Evolutionary conservation across 2,329 filamentous ascomycete genomes (phyloP), one percentile per base, ranked within the genome.

Genomic region (Arthrobotrys conoides): DNA sequence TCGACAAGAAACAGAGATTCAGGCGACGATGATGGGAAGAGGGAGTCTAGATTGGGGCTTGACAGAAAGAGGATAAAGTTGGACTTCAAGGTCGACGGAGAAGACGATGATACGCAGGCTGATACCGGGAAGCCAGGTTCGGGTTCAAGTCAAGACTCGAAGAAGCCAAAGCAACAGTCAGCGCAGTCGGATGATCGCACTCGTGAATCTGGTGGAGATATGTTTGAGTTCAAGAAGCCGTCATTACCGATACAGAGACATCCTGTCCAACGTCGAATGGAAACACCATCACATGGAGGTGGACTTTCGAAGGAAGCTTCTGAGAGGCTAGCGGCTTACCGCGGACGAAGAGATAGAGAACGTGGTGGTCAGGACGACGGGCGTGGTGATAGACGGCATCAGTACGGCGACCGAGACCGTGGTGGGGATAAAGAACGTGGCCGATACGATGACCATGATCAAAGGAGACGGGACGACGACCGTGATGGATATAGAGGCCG

Each of bases 31-130:
- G 80, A 72, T 30, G 80, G 49, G 55, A 82, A 82, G 75, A 80
- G 81, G 48, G 82, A 82, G 66, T 78, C 71, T 67, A 81, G 80
- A 36, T 64, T 82, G 20, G 82, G 82, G 3, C 73, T 82, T 53
- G 82, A 82, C 38, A 78, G 81, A 44, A 82, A 82, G 70, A 75
- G 82, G 77, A 82, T 82, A 68, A 82, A 82, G 80, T 80, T 82
- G 64, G 81, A 82, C 65, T 78, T 82, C 41, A 81, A 80, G 36
- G 80, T 80, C 24, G 81, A 80, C 51, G 81, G 71, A 46, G 79
- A 80, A 20, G 75, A 79, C 65, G 66, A 79, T 66, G 79, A 33
- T 55, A 66, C 76, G 64, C n/a, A 80, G 36, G 71, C 67, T 68
- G 55, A 63, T 53, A 48, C 61, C 51, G 75, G 64, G 33, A 78